Conservation (phyloP, 768 basidiomycete species). For the Phylloporus rhodoxanthus region DNA sequence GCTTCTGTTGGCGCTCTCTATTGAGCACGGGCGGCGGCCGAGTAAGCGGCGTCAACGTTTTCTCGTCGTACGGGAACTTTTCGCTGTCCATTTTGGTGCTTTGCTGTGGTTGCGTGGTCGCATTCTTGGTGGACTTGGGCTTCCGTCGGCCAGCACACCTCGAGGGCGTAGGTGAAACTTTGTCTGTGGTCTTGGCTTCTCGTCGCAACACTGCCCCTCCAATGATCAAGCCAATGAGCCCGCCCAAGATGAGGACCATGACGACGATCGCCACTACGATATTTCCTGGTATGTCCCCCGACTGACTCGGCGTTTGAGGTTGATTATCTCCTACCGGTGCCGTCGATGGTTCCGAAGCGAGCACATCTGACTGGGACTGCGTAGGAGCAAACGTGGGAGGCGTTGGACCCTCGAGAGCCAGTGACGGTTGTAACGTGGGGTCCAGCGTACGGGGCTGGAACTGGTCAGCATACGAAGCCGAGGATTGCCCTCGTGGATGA, state of each 20-base stretch:
- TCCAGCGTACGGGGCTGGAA: conserved; percentile 6
- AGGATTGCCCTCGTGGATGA: conserved; percentile 1
- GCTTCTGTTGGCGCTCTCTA: conserved; percentile 11
- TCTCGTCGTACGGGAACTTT: conserved; percentile 11
- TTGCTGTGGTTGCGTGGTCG: background rate
- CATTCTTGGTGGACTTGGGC: conserved; percentile 1
- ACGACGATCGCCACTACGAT: conserved; percentile 20
- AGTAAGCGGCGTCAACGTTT: conserved; percentile 7
- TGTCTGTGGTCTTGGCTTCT: conserved; percentile 1
- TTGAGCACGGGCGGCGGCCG: conserved; percentile 12
- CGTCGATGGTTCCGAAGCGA: conserved; percentile 6
- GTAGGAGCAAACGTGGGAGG: conserved; percentile 1
- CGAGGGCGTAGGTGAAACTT: background rate
- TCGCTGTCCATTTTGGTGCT: background rate
- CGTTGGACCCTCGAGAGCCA: conserved; percentile 1
- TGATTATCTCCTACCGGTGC: background rate
- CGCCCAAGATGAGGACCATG: conserved; percentile 23
- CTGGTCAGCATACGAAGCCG: background rate
- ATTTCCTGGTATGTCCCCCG: conserved; percentile 15
- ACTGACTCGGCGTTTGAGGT: conserved; percentile 1
- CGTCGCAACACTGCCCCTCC: conserved; percentile 26
- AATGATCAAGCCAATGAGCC: conserved; percentile 22
- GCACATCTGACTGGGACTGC: conserved; percentile 3
- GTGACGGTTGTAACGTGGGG: conserved; percentile 6
- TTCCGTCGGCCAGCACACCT: conserved; percentile 4